Conservation (phyloP, 2,329 filamentous ascomycete genomes). For the Pseudogymnoascus sp. region DNA sequence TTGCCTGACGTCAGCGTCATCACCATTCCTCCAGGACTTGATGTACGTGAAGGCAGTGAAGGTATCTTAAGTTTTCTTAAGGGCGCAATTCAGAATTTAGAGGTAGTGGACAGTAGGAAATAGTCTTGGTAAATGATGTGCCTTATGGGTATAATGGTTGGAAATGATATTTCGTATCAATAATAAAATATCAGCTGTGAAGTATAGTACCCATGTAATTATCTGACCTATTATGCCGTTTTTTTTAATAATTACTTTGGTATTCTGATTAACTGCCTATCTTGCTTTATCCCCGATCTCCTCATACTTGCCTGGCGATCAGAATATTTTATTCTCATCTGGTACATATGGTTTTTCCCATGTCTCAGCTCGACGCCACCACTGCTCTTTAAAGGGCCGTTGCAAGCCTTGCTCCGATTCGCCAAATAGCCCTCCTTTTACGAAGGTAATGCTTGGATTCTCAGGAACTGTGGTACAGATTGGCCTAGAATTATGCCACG, state of each 20-base stretch:
- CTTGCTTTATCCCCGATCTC: neutral
- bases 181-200: neutral
- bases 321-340: neutral
- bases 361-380: slow-evolving; percentile 13
- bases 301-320: neutral
- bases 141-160: neutral
- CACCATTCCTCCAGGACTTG: neutral
- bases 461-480: slow-evolving; percentile 11
- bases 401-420: slow-evolving; percentile 9
- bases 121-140: neutral
- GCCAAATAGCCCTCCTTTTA: slow-evolving; percentile 15
- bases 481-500: neutral
- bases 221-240: neutral
- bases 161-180: neutral
- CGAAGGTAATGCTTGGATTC: slow-evolving; percentile 4
- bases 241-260: neutral
- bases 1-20: neutral
- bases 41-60: neutral
- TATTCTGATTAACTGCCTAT: neutral
- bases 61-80: neutral
- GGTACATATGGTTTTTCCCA: slow-evolving; percentile 13
- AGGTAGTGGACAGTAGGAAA: neutral
- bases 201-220: neutral
- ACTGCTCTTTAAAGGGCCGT: slow-evolving; percentile 12
- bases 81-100: neutral